A percentile compares a stretch with the other conserved stretches of the same genome.
These are phyloP conservation scores for Xylariaceae sp. DNA, from an alignment of 2,329 filamentous ascomycete genomes.

Conservation along the genomic window DNA sequence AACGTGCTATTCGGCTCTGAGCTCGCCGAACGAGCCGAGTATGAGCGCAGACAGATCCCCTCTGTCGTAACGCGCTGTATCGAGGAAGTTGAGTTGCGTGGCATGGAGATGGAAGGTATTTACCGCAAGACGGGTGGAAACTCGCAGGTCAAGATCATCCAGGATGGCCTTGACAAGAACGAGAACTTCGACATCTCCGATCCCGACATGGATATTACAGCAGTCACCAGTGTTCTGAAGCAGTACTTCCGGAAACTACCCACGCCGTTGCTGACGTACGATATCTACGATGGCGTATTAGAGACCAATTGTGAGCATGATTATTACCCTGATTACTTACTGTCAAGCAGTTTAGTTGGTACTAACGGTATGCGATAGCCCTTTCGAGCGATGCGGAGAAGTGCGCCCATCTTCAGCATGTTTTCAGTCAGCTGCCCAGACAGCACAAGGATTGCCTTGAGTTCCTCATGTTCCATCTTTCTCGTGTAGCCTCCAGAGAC, in stretches of 20 bases:
- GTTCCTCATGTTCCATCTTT: constrained; percentile 90
- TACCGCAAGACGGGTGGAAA: constrained; percentile 96
- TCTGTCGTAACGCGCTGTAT: constrained; percentile 90
- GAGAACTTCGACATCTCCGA: constrained; percentile 90
- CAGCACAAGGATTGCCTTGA: constrained; percentile 86
- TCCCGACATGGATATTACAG: constrained; percentile 88
- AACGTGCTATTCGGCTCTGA: constrained; percentile 81
- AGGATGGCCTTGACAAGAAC: constrained; percentile 83
- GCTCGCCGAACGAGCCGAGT: constrained; percentile 76
- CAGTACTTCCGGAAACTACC: constrained; percentile 96
- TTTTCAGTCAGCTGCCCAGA: constrained; percentile 72
- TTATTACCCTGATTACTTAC: neutral
- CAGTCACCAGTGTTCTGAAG: constrained; percentile 91
- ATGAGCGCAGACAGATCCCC: constrained; percentile 83
- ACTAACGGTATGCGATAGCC: constrained; percentile 38
- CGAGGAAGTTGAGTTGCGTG: constrained; percentile 89
- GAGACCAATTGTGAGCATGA: constrained; percentile 66
- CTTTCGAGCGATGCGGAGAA: constrained; percentile 63
- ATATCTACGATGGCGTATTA: constrained; percentile 83
- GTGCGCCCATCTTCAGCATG: constrained; percentile 64
- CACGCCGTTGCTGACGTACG: constrained; percentile 81
- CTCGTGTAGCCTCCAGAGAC: constrained; percentile 76
- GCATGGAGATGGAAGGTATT: constrained; percentile 96
- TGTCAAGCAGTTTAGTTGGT: neutral
- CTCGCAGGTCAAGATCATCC: constrained; percentile 82